phyloP scores from a whole-genome alignment of 1,284 basidiomycete genomes.

The Marasmius oreades region DNA sequence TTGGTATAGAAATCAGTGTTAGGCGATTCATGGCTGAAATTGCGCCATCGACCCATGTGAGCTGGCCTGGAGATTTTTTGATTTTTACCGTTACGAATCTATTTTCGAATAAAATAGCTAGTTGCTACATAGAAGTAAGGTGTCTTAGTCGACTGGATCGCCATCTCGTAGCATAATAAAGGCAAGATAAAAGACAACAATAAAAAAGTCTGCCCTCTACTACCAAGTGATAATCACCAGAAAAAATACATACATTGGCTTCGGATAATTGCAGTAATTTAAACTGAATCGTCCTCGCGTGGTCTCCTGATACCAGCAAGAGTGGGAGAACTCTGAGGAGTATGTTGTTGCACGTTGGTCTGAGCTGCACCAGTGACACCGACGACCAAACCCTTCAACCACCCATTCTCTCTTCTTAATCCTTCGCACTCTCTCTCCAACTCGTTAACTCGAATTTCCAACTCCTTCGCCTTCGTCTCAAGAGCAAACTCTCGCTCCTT shows the following conservation, averaged over 20 bases:
- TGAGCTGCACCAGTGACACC: slow-evolving; percentile 74
- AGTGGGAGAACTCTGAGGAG: slow-evolving; percentile 8
- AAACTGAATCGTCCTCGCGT: background rate
- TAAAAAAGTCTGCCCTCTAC: background rate
- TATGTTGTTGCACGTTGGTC: slow-evolving; percentile 20
- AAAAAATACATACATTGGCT: background rate
- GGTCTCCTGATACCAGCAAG: slow-evolving; percentile 5
- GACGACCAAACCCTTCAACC: slow-evolving; percentile 91
- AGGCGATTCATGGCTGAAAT: no score
- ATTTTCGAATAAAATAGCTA: no score
- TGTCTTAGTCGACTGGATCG: no score
- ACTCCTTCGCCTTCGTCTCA: slow-evolving; percentile 86
- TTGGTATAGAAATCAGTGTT: no score
- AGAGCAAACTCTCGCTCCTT: slow-evolving; percentile 96
- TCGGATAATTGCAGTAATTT: background rate
- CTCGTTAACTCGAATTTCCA: slow-evolving; percentile 80
- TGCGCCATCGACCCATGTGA: no score
- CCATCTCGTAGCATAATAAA: background rate
- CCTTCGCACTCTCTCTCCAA: slow-evolving; percentile 91
- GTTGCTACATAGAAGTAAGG: no score
- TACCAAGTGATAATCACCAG: background rate
- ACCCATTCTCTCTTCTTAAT: slow-evolving; percentile 89
- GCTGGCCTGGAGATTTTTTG: no score
- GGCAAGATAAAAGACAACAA: background rate
- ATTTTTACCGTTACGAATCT: no score